Evolutionary conservation across 306 rosid species (phyloP), one percentile per base, ranked within the genome.

Genomic region (Begonia masoniana): DNA sequence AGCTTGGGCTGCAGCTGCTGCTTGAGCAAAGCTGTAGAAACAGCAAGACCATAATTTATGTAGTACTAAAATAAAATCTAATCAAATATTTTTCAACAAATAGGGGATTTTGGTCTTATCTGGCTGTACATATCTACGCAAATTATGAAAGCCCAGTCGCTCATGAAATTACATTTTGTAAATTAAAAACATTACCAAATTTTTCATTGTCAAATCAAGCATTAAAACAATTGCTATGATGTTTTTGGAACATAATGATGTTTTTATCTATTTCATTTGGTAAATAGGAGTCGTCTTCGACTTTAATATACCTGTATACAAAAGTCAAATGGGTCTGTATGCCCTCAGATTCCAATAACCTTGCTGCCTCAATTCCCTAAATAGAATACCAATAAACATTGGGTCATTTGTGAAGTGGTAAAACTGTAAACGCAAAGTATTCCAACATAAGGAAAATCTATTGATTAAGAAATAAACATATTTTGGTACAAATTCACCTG

Each of bases 1-100:
- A 50, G 94, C 96, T 75, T 91, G 97, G 59, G 97, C 96, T 13
- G 97, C 96, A 59, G 97, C 97, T 54, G 97, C 92, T 46, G 96
- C 97, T 81, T 91, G 97, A 54, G 94, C 92, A 73, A 85, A 91
- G 75, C 97, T 91, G 77, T 54, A 71, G 23, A 63, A 57, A 56
- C 71, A 61, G 65, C 15, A 54, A 68, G 62, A 59, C 65, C 50
- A 59, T 65, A 51, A 55, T 53, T 54, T 9, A 14, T 26, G 36
- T n/a, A 9, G 41, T 7, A 16, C 19, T 14, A 9, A 5, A 50
- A 49, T 45, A 49, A 58, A 41, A 24, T 46, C 17, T 14, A 24
- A 2, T 45, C 43, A 41, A 35, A 16, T 6, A 11, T 15, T 42
- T 15, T 24, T 12, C 5, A 31, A 31, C 39, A 31, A 31, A 4